Conservation (phyloP, 1,139 yeast species). For the Suhomyces taliae region DNA sequence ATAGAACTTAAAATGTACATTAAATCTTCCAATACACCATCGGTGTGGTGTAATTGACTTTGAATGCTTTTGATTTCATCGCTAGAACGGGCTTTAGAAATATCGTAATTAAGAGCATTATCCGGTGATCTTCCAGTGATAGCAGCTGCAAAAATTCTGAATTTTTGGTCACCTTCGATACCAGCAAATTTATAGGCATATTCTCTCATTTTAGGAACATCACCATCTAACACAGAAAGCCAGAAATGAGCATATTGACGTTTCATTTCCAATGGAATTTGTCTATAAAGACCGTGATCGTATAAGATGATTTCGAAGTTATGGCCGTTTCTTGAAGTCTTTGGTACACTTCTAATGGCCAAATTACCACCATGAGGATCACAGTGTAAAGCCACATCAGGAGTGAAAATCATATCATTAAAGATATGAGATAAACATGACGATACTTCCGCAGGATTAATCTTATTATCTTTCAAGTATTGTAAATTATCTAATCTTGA, state of each 20-base stretch:
- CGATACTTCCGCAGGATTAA: constrained; percentile 77
- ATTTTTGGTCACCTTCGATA: constrained; percentile 70
- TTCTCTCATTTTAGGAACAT: constrained; percentile 61
- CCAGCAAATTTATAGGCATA: constrained; percentile 82
- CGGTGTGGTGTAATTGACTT: constrained; percentile 51
- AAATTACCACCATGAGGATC: constrained; percentile 98
- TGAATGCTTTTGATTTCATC: constrained; percentile 70
- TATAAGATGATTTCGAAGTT: constrained; percentile 90
- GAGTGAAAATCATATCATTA: constrained; percentile 93
- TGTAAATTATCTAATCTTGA: constrained; percentile 76
- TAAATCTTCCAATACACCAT: constrained; percentile 67
- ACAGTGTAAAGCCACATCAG: constrained; percentile 89
- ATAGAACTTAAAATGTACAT: constrained; percentile 78
- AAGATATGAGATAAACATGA: constrained; percentile 86
- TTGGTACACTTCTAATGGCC: constrained; percentile 61
- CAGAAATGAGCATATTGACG: constrained; percentile 88
- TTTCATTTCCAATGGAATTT: constrained; percentile 75
- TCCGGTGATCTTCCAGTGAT: constrained; percentile 78
- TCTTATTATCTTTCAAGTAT: constrained; percentile 60
- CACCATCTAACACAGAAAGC: constrained; percentile 79
- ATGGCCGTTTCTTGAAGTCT: constrained; percentile 42
- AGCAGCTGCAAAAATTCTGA: constrained; percentile 86
- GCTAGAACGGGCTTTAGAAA: constrained; percentile 47
- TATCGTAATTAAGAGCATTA: constrained; percentile 44
- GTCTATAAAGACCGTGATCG: constrained; percentile 93